Conservation (phyloP, 1,284 basidiomycete genomes). For the Tylopilus sp. region DNA sequence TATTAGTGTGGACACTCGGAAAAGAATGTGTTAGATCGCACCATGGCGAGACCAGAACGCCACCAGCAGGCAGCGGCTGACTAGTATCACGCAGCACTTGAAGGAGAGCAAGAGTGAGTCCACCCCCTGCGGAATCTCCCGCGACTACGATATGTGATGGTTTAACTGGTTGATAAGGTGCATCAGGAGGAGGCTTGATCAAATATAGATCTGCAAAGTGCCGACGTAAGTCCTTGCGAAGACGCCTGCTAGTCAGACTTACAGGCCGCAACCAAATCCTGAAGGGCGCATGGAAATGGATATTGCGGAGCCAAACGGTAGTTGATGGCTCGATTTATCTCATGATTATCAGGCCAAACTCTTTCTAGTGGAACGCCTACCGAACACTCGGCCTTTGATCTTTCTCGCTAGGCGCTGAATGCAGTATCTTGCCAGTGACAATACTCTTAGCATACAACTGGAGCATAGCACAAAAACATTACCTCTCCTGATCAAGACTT, state of each 20-base stretch:
- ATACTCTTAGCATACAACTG: constrained; percentile 10
- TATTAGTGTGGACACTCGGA: constrained; percentile 83
- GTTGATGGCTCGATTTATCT: constrained; percentile 62
- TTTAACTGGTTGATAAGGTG: constrained; percentile 73
- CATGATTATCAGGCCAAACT: background rate
- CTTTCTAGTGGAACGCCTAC: constrained; percentile 38
- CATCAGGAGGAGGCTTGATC: constrained; percentile 64
- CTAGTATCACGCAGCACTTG: constrained; percentile 89
- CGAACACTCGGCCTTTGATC: constrained; percentile 83
- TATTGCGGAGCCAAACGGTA: constrained; percentile 93
- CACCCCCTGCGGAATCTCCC: constrained; percentile 95
- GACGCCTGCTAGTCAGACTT: constrained; percentile 19
- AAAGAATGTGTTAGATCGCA: constrained; percentile 95
- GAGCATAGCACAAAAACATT: constrained; percentile 7
- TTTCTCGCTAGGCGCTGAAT: constrained; percentile 88
- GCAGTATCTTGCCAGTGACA: constrained; percentile 51
- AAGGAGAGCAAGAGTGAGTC: constrained; percentile 78
- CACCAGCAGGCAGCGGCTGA: constrained; percentile 82
- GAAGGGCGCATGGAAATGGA: constrained; percentile 93
- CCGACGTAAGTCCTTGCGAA: background rate
- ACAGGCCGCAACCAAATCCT: constrained; percentile 86
- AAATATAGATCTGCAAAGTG: constrained; percentile 43
- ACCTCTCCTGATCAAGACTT: constrained; percentile 76
- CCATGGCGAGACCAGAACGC: constrained; percentile 85
- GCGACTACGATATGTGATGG: constrained; percentile 82